Evolutionary conservation across 2,329 filamentous ascomycete genomes (phyloP).

Genomic region (Claviceps africana): DNA sequence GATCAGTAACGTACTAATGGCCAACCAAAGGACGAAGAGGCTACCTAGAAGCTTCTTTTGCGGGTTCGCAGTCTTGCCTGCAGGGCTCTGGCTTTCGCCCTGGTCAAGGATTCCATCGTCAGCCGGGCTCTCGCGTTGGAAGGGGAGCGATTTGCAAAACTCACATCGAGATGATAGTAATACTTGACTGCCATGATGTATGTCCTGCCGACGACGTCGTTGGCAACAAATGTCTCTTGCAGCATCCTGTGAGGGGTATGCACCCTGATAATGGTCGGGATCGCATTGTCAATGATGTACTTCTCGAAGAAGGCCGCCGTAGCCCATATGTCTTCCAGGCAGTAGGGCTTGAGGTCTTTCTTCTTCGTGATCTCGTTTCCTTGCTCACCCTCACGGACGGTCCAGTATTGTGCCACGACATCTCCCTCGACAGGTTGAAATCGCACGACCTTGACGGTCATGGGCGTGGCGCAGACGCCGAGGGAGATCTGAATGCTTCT

Average conservation of each 20-base stretch:
- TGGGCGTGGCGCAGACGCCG: slow-evolving; percentile 21
- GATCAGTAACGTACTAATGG: slow-evolving; percentile 25
- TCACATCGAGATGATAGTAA: slow-evolving; percentile 13
- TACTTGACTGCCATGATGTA: slow-evolving; percentile 11
- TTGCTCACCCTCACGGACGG: slow-evolving; percentile 13
- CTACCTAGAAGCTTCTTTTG: slow-evolving; percentile 24
- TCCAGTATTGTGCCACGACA: slow-evolving; percentile 24
- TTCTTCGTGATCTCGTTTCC: slow-evolving; percentile 12
- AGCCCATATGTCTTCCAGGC: slow-evolving; percentile 23
- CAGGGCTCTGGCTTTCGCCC: neutral
- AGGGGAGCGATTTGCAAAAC: neutral
- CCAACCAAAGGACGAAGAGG: slow-evolving; percentile 32
- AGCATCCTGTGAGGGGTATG: slow-evolving; percentile 4
- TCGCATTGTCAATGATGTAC: slow-evolving; percentile 21
- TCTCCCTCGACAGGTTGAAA: slow-evolving; percentile 26
- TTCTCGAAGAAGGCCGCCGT: slow-evolving; percentile 20
- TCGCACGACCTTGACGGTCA: slow-evolving; percentile 26
- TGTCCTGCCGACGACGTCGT: slow-evolving; percentile 10
- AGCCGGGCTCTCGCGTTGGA: neutral
- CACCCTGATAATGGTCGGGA: slow-evolving; percentile 15
- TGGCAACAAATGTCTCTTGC: neutral
- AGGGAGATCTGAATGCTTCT: slow-evolving; percentile 25
- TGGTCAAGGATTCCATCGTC: neutral
- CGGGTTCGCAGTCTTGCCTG: slow-evolving; percentile 8
- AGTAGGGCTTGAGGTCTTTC: slow-evolving; percentile 24